Evolutionary conservation across 306 rosid genomes (phyloP).

Genomic region (Cucumis sativus): Cucumber_9930_V3 NC_026657.2:30516001-30516500

Average conservation of each 20-base stretch:
- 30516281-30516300: not conserved
- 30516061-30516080: not conserved
- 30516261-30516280: not conserved
- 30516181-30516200: not conserved
- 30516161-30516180: conserved; percentile 1
- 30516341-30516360: too few relatives aligned
- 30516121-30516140: not conserved
- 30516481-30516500: too few relatives aligned
- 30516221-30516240: not conserved
- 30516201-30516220: not conserved
- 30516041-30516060: not conserved
- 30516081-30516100: not conserved
- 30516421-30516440: too few relatives aligned
- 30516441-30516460: too few relatives aligned
- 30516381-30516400: too few relatives aligned
- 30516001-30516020: not conserved
- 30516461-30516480: too few relatives aligned
- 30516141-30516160: not conserved
- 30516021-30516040: too few relatives aligned
- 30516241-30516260: too few relatives aligned
- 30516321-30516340: too few relatives aligned
- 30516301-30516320: too few relatives aligned
- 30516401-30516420: too few relatives aligned
- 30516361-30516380: too few relatives aligned
- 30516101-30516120: not conserved